Percentiles rank a stretch among this genome's conserved stretches.
phyloP scores from a whole-genome alignment of 2,329 filamentous ascomycete species.

The Truncatella angustata region DNA sequence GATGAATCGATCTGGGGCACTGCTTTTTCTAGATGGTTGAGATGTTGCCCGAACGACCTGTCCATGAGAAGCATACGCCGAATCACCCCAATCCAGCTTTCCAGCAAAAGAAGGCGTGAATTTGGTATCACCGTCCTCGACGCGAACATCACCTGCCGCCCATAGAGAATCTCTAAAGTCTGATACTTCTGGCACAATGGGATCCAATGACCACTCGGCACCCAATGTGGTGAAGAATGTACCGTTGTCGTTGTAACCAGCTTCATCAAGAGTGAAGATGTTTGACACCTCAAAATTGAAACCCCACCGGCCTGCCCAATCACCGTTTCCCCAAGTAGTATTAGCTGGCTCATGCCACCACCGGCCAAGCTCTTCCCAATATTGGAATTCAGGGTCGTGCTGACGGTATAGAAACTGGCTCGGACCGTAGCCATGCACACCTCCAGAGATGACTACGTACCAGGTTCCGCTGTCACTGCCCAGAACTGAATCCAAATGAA shows the following conservation, averaged over 20 bases:
- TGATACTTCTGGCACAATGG: slow-evolving; percentile 36
- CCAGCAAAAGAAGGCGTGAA: slow-evolving; percentile 41
- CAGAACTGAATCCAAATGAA: slow-evolving; percentile 32
- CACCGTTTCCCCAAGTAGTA: slow-evolving; percentile 31
- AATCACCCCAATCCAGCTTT: slow-evolving; percentile 37
- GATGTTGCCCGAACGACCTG: slow-evolving; percentile 37
- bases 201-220: slow-evolving; percentile 40
- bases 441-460: slow-evolving; percentile 38
- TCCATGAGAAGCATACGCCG: slow-evolving; percentile 41
- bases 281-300: slow-evolving; percentile 47
- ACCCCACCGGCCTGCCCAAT: slow-evolving; percentile 35
- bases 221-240: slow-evolving; percentile 39
- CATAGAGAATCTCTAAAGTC: slow-evolving; percentile 40
- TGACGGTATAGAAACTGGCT: slow-evolving; percentile 39
- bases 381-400: slow-evolving; percentile 33
- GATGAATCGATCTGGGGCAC: slow-evolving; percentile 39
- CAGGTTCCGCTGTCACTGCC: slow-evolving; percentile 32
- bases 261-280: slow-evolving; percentile 36
- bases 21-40: slow-evolving; percentile 33
- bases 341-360: slow-evolving; percentile 40
- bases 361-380: slow-evolving; percentile 29
- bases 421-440: slow-evolving; percentile 36
- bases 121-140: slow-evolving; percentile 25
- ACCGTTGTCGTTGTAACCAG: slow-evolving; percentile 37
- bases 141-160: slow-evolving; percentile 34